phyloP scores from a whole-genome alignment of 371 early-diverging fungal species.

The Syncephalis fuscata region DNA sequence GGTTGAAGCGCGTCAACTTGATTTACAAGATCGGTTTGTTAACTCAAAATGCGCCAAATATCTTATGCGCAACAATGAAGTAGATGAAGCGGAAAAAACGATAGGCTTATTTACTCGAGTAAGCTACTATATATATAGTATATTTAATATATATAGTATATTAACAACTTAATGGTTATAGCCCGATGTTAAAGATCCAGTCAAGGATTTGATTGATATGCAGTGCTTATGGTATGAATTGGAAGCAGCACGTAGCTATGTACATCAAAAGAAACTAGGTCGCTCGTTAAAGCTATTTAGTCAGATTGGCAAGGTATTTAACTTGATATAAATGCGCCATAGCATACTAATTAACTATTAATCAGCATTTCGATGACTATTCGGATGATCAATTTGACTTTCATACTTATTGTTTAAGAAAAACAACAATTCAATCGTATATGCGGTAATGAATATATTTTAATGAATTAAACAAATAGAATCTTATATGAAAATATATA shows the following conservation, averaged over 20 bases:
- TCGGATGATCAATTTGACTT: slow-evolving; percentile 94
- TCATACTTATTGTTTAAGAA: slow-evolving; percentile 85
- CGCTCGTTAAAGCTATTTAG: slow-evolving; percentile 77
- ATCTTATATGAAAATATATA: no score
- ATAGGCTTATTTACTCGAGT: slow-evolving; percentile 63
- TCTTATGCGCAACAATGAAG: slow-evolving; percentile 64
- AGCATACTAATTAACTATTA: neutral
- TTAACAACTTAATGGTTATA: slow-evolving; percentile 3
- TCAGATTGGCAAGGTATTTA: slow-evolving; percentile 46
- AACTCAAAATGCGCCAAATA: slow-evolving; percentile 93
- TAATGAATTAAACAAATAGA: no score
- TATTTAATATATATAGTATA: neutral
- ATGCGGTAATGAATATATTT: no score
- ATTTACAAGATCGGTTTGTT: slow-evolving; percentile 88
- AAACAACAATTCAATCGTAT: slow-evolving; percentile 76
- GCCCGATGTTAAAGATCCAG: slow-evolving; percentile 48
- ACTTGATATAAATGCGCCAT: neutral
- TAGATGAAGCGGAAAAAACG: slow-evolving; percentile 70
- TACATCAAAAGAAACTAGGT: slow-evolving; percentile 49
- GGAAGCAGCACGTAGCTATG: slow-evolving; percentile 55
- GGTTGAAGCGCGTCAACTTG: slow-evolving; percentile 77
- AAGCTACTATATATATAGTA: slow-evolving; percentile 1
- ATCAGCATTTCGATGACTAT: slow-evolving; percentile 48
- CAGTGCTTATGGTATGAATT: slow-evolving; percentile 79
- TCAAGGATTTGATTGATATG: slow-evolving; percentile 77